These are phyloP conservation scores for Pichia kudriavzevii DNA, from an alignment of 1,139 yeast species.

Conservation along the genomic window DNA sequence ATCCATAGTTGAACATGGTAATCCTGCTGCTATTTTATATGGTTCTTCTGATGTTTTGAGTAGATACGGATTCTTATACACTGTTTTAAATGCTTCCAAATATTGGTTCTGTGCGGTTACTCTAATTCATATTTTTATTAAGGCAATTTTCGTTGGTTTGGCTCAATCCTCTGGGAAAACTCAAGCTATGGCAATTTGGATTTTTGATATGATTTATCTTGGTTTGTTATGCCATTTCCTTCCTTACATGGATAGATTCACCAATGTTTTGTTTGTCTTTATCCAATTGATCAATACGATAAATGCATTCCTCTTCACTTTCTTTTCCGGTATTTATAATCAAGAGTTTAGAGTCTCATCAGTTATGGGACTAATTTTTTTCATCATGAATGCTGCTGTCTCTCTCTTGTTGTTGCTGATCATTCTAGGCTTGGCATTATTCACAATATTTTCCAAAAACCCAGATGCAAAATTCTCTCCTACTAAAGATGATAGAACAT, in stretches of 20 bases:
- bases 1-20: slow-evolving; percentile 47
- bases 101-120: slow-evolving; percentile 70
- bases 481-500: slow-evolving; percentile 75
- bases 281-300: slow-evolving; percentile 58
- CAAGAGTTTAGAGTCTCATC: slow-evolving; percentile 63
- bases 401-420: slow-evolving; percentile 55
- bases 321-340: slow-evolving; percentile 65
- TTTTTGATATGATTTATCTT: slow-evolving; percentile 58
- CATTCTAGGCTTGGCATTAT: slow-evolving; percentile 49
- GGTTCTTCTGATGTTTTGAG: slow-evolving; percentile 59
- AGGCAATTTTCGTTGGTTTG: slow-evolving; percentile 58
- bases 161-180: slow-evolving; percentile 66
- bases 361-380: slow-evolving; percentile 76
- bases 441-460: slow-evolving; percentile 59
- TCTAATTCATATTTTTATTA: slow-evolving; percentile 46
- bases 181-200: slow-evolving; percentile 57
- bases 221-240: slow-evolving; percentile 46
- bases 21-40: slow-evolving; percentile 72
- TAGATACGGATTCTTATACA: slow-evolving; percentile 71
- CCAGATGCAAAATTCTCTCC: slow-evolving; percentile 82
- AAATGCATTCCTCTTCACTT: slow-evolving; percentile 66
- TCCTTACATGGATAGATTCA: slow-evolving; percentile 68
- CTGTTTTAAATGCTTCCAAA: slow-evolving; percentile 69
- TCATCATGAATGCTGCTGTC: slow-evolving; percentile 70
- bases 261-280: slow-evolving; percentile 58